phyloP scores from a whole-genome alignment of 306 rosid species.

The Cajanus cajan region DNA sequence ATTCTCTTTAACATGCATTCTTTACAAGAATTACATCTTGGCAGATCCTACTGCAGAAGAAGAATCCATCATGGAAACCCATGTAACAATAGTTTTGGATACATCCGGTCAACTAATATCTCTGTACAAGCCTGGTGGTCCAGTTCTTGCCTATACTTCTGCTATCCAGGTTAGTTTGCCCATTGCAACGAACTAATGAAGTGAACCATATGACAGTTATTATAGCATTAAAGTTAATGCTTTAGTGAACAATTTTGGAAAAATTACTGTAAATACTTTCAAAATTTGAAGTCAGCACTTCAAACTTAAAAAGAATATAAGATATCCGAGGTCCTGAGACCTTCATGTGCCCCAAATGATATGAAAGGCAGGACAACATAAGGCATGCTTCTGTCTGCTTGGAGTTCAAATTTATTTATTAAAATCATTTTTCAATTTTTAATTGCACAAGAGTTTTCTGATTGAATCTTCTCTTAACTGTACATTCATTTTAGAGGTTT shows the following conservation, averaged over 20 bases:
- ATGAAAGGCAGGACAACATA: not conserved
- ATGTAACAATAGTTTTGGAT: conserved; percentile 75
- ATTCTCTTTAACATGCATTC: conserved; percentile 77
- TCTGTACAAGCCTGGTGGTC: conserved; percentile 88
- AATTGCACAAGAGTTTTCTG: not conserved
- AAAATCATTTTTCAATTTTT: not conserved
- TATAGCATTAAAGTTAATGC: not conserved
- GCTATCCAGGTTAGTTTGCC: conserved; percentile 66
- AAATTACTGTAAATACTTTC: not conserved
- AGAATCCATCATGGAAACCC: conserved; percentile 84
- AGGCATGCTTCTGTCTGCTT: not conserved
- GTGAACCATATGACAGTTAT: not conserved
- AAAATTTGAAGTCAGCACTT: not conserved
- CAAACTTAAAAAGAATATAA: not conserved
- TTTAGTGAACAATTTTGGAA: not conserved
- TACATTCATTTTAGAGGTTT: not conserved
- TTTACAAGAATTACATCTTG: conserved; percentile 76
- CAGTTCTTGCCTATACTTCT: conserved; percentile 69
- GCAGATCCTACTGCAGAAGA: conserved; percentile 93
- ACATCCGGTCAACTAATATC: conserved; percentile 73
- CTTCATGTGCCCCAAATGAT: not conserved
- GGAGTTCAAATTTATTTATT: not conserved
- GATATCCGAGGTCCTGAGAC: not conserved
- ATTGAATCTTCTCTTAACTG: not conserved
- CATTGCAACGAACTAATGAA: conserved; percentile 16